Base-by-base conservation (phyloP, 257 asterid genomes). In the Hygrophila difformis region DNA sequence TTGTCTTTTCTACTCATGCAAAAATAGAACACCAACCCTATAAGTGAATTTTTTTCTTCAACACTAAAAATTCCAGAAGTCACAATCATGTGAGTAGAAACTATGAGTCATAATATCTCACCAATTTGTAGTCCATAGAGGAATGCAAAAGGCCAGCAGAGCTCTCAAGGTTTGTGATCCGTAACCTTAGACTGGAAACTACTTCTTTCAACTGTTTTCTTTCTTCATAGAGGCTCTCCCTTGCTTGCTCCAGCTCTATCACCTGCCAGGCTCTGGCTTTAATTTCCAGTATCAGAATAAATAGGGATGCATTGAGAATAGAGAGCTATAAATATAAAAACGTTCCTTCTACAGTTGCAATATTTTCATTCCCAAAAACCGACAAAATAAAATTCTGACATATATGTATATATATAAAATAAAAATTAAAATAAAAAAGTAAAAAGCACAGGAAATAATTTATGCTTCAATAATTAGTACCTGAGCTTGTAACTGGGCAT, bases 231-330 rank as follows among this genome's bases (percentile, higher is more conserved):
- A 76, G 69, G 51, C 46, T 68, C 59, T 68, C 63, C 78, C 68
- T 67, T 23, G 73, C 67, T 45, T 67, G 77, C 70, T 78, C 93
- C 70, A 78, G 63, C 66, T 70, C 82, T 56, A 51, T 49, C 75
- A 83, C 92, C 94, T 87, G 94, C 52, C 64, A 80, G 53, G 62
- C 75, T 69, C 66, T 51, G 64, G 60, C 61, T 68, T 71, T 76
- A 67, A 71, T 71, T 55, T 66, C 69, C 55, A 58, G 46, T 22
- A 72, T 67, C 66, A 71, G 68, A 70, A 64, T 61, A 61, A 68
- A 71, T 24, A 53, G 61, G 54, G 63, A 47, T 29, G 41, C 52
- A 50, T 18, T 37, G 18, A 51, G 18, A 22, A 40, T 56, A 48
- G 49, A 48, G 44, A 39, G 7, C 55, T 19, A 26, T 22, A 60